Evolutionary conservation across 2,329 filamentous ascomycete genomes (phyloP), one percentile per base, ranked within the genome.

Genomic region (Talaromyces sp.): DNA sequence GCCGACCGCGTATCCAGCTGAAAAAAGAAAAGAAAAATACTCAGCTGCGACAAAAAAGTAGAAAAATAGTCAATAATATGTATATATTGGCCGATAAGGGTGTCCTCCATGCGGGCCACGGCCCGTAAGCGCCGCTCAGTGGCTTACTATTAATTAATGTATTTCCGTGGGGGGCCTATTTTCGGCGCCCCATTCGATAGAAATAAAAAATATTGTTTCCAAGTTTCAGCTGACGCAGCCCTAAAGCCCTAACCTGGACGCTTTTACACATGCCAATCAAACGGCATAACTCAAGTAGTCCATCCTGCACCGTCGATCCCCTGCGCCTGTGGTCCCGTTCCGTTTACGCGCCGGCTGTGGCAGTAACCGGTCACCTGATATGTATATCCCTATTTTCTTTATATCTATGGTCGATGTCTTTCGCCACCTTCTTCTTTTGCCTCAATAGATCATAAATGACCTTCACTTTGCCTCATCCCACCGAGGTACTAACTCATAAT

Each of bases 191-290:
- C 58, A 60, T 51, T 56, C 52, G 58, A 50, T 40, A 50, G 30
- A 30, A 18, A 23, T 8, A 47, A 47, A 47, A 18, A 47, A 47
- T 4, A 23, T 8, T 36, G 42, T 23, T 47, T 18, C 18, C 42
- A 31, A 16, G 36, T 58, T 59, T 58, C 60, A 61, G 60, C 60
- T 54, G 60, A 61, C 57, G 60, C 60, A 61, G 60, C 59, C 59
- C 59, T 52, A 61, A 34, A 14, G 9, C n/a, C 23, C 44, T 23
- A 47, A 47, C 8, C 52, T 7, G 23, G 30, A 23, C 52, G 52
- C 31, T 18, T 23, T 31, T 55, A 5, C 30, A 55, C 16, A 55
- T 55, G 52, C 52, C 30, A 55, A 55, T 55, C 44, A 18, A 55
- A 36, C 23, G 5, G 12, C 16, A 36, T n/a, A 55, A 4, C 3